phyloP scores from a whole-genome alignment of 1,284 basidiomycete species.

The Megacollybia platyphylla region DNA sequence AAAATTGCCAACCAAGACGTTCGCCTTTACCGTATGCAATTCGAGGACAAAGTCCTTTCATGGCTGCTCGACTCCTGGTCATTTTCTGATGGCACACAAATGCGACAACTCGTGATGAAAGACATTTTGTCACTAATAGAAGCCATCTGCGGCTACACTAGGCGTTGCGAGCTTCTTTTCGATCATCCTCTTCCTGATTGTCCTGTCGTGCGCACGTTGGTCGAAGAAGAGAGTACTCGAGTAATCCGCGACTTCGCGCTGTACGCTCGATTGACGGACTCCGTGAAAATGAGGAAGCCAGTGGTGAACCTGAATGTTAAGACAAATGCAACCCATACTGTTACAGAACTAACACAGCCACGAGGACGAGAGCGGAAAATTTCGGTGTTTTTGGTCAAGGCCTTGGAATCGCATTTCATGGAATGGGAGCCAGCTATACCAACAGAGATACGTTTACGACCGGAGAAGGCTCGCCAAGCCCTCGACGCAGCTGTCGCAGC shows the following conservation, averaged over 20 bases:
- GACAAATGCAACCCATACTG: conserved; percentile 4
- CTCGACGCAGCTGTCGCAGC: conserved; percentile 58
- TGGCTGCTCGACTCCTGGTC: conserved; percentile 80
- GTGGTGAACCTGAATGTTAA: not conserved
- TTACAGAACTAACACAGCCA: conserved; percentile 26
- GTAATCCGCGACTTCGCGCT: conserved; percentile 63
- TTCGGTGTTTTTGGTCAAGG: conserved; percentile 49
- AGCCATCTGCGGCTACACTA: conserved; percentile 44
- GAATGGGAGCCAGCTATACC: conserved; percentile 35
- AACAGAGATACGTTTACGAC: conserved; percentile 25
- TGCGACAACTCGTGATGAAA: conserved; percentile 36
- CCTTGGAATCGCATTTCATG: conserved; percentile 34
- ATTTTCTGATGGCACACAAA: conserved; percentile 24
- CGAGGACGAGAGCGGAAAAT: conserved; percentile 49
- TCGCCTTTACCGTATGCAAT: conserved; percentile 63
- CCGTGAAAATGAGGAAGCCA: conserved; percentile 9
- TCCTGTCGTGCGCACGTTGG: conserved; percentile 43
- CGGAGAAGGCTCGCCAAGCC: conserved; percentile 50
- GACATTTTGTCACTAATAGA: conserved; percentile 59
- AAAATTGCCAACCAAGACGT: conserved; percentile 65
- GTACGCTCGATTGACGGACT: conserved; percentile 44
- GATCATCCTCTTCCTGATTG: conserved; percentile 52
- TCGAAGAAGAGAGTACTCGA: conserved; percentile 41
- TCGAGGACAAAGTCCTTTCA: conserved; percentile 73
- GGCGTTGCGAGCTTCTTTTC: conserved; percentile 29